Percentiles rank a stretch among this genome's conserved stretches.
Conservation (phyloP, 192 early-diverging fungal genomes). For the Chytriomyces hyalinus region DNA sequence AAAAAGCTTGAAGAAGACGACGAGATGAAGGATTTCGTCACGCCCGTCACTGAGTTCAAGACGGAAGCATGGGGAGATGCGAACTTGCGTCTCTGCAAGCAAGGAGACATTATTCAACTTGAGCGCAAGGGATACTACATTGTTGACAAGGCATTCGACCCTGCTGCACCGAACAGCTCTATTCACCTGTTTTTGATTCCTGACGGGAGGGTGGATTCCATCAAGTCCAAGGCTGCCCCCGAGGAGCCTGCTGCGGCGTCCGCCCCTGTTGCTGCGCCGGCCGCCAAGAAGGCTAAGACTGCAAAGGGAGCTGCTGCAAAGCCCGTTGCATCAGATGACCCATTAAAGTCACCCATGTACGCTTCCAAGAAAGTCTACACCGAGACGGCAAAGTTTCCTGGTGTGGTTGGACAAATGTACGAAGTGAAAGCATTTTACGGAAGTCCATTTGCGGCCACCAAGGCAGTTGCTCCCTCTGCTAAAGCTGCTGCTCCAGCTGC, state of each 20-base stretch:
- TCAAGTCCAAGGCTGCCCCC: constrained; percentile 46
- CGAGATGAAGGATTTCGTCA: constrained; percentile 79
- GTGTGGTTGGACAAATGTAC: constrained; percentile 57
- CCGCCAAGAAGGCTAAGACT: constrained; percentile 31
- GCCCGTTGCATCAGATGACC: constrained; percentile 34
- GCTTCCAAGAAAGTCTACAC: constrained; percentile 48
- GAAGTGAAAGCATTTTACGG: constrained; percentile 56
- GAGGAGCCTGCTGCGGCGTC: constrained; percentile 17
- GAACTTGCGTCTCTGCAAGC: constrained; percentile 50
- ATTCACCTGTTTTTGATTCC: constrained; percentile 86
- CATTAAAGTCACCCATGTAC: constrained; percentile 49
- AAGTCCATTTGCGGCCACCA: constrained; percentile 43
- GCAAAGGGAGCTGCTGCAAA: constrained; percentile 30
- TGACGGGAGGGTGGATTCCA: constrained; percentile 81
- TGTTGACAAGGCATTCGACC: constrained; percentile 68
- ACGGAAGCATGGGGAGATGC: constrained; percentile 53
- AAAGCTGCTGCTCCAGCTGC: constrained; percentile 30
- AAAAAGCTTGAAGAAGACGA: constrained; percentile 96
- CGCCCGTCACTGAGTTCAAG: constrained; percentile 84
- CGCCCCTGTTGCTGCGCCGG: constrained; percentile 11
- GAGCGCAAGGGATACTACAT: constrained; percentile 97
- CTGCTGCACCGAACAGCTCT: constrained; percentile 55
- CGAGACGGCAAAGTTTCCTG: constrained; percentile 40
- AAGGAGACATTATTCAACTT: constrained; percentile 90
- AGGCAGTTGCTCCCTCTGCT: constrained; percentile 36